Evolutionary conservation across 257 asterid species (phyloP).

Genomic region (Ehretia macrophylla): DNA sequence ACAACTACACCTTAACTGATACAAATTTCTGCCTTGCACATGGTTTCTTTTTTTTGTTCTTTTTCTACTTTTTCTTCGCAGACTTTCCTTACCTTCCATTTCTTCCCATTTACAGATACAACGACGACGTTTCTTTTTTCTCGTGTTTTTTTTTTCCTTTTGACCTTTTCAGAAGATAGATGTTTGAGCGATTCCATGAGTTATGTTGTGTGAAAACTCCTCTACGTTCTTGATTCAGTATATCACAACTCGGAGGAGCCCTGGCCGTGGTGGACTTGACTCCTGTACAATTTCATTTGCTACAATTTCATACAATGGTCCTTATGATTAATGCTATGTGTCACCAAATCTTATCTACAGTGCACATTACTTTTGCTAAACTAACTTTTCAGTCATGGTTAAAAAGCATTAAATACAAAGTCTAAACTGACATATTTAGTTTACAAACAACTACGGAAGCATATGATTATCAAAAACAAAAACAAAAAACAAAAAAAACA

Average conservation of each 20-base stretch:
- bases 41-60: background rate
- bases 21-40: constrained; percentile 28
- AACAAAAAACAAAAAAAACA: too few species aligned
- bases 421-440: too few species aligned
- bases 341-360: too few species aligned
- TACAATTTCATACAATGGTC: too few species aligned
- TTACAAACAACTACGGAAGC: too few species aligned
- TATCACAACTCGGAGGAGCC: constrained; percentile 30
- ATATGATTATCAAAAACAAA: too few species aligned
- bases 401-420: too few species aligned
- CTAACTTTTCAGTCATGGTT: too few species aligned
- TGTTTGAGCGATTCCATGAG: constrained; percentile 17
- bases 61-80: background rate
- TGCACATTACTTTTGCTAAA: too few species aligned
- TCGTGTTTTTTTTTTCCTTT: background rate
- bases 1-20: constrained; percentile 40
- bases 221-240: constrained; percentile 17
- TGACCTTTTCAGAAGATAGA: background rate
- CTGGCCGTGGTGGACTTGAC: constrained; percentile 3
- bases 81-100: constrained; percentile 12
- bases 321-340: too few species aligned
- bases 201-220: constrained; percentile 21
- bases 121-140: constrained; percentile 10
- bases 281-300: too few species aligned
- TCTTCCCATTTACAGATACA: constrained; percentile 54